phyloP scores from a whole-genome alignment of 257 asterid genomes.

The Solanum peruvianum region DNA sequence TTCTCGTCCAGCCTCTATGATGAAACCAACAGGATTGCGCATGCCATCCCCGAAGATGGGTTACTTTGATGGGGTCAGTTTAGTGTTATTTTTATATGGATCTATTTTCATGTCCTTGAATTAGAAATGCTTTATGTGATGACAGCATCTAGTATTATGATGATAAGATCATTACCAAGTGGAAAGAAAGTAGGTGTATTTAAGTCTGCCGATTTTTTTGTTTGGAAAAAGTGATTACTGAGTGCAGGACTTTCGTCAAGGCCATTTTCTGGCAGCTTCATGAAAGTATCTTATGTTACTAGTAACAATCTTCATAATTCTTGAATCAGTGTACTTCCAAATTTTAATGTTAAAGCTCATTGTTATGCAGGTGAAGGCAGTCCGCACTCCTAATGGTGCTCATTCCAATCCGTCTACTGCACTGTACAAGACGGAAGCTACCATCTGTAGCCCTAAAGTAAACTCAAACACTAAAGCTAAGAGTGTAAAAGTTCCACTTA shows the following conservation, averaged over 20 bases:
- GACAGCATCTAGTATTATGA: background rate
- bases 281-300: background rate
- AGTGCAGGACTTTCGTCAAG: background rate
- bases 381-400: conserved; percentile 54
- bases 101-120: background rate
- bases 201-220: background rate
- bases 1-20: conserved; percentile 32
- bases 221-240: background rate
- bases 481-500: conserved; percentile 29
- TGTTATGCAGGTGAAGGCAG: conserved; percentile 48
- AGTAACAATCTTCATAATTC: background rate
- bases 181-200: background rate
- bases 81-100: background rate
- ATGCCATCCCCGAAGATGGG: conserved; percentile 95
- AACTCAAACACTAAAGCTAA: conserved; percentile 46
- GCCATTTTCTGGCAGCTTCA: background rate
- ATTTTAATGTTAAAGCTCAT: background rate
- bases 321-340: background rate
- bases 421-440: conserved; percentile 33
- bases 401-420: conserved; percentile 19
- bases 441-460: conserved; percentile 28
- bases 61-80: conserved; percentile 91
- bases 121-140: background rate
- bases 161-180: background rate
- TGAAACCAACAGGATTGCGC: conserved; percentile 75